Evolutionary conservation across 2,329 filamentous ascomycete genomes (phyloP).

Genomic region (Cladosporium sp.): DNA sequence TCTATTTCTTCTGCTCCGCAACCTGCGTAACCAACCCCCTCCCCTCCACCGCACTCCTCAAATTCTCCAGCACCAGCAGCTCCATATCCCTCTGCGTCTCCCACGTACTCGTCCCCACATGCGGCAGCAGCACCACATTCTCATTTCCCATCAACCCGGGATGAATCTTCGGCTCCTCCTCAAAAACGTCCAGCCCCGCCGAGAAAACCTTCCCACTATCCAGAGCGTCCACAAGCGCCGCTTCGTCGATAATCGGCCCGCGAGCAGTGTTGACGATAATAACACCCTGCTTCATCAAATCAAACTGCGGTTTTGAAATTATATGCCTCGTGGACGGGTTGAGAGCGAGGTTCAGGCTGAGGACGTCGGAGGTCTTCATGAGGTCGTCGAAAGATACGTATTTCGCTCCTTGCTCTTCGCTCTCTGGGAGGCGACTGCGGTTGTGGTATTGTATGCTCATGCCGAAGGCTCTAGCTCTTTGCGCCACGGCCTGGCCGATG

Average conservation of each 20-base stretch:
- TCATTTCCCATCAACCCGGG: conserved; percentile 51
- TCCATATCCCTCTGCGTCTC: conserved; percentile 56
- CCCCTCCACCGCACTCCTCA: conserved; percentile 57
- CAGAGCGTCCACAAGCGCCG: conserved; percentile 54
- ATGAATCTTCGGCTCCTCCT: conserved; percentile 57
- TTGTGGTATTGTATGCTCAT: conserved; percentile 63
- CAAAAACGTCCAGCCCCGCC: conserved; percentile 59
- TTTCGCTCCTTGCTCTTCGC: conserved; percentile 47
- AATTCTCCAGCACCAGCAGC: conserved; percentile 57
- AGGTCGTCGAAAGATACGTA: conserved; percentile 60
- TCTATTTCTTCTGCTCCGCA: conserved; percentile 54
- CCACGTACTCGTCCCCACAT: conserved; percentile 61
- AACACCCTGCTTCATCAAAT: conserved; percentile 56
- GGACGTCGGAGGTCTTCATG: conserved; percentile 54
- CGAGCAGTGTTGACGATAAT: conserved; percentile 60
- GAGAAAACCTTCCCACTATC: conserved; percentile 56
- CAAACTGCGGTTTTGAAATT: conserved; percentile 53
- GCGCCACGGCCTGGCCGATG: conserved; percentile 54
- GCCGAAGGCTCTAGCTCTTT: conserved; percentile 55
- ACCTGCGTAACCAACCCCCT: conserved; percentile 61
- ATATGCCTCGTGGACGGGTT: conserved; percentile 53
- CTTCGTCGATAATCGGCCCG: conserved; percentile 59
- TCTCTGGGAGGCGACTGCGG: conserved; percentile 42
- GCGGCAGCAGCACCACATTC: conserved; percentile 58
- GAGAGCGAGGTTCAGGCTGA: conserved; percentile 57